These are phyloP conservation scores for Podospora pseudocomata DNA, from an alignment of 495 filamentous ascomycete species.

Conservation along the genomic window DNA sequence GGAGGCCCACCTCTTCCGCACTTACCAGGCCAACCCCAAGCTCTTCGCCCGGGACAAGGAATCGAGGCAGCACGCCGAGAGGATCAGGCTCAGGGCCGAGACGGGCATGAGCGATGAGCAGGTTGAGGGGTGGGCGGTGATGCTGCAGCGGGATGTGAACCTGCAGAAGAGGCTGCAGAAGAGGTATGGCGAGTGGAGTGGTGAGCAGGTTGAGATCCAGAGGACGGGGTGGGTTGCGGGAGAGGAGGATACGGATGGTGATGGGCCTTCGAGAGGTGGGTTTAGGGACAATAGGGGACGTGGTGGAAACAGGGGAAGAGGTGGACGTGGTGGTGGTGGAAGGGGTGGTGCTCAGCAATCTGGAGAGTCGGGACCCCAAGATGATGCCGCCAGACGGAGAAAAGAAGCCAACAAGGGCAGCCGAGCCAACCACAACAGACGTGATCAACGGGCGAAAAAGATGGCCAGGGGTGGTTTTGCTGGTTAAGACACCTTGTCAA, in stretches of 20 bases:
- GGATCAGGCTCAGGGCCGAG: conserved; percentile 63
- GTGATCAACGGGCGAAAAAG: conserved; percentile 72
- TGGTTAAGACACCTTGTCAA: conserved; percentile 23
- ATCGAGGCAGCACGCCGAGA: conserved; percentile 31
- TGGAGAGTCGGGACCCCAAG: conserved; percentile 49
- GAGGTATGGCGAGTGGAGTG: conserved; percentile 57
- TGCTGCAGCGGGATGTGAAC: conserved; percentile 70
- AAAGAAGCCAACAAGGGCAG: conserved; percentile 64
- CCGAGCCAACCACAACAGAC: conserved; percentile 61
- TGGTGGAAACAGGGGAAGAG: conserved; percentile 41
- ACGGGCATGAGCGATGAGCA: conserved; percentile 91
- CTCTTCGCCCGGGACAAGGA: conserved; percentile 65
- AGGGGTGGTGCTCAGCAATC: conserved; percentile 55
- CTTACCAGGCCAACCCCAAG: conserved; percentile 58
- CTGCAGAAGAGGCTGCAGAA: conserved; percentile 62
- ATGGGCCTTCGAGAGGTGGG: conserved; percentile 11
- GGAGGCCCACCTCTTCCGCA: conserved; percentile 61
- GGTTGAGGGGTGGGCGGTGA: conserved; percentile 90
- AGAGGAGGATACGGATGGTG: conserved; percentile 46
- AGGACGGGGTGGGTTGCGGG: conserved; percentile 59
- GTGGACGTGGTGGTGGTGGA: conserved; percentile 49
- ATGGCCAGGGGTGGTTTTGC: conserved; percentile 63
- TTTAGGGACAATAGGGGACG: conserved; percentile 29
- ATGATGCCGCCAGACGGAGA: conserved; percentile 49
- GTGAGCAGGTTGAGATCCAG: conserved; percentile 57